Base-by-base conservation (phyloP, 164 flowering plant genomes). In the Litsea cubeba region DNA sequence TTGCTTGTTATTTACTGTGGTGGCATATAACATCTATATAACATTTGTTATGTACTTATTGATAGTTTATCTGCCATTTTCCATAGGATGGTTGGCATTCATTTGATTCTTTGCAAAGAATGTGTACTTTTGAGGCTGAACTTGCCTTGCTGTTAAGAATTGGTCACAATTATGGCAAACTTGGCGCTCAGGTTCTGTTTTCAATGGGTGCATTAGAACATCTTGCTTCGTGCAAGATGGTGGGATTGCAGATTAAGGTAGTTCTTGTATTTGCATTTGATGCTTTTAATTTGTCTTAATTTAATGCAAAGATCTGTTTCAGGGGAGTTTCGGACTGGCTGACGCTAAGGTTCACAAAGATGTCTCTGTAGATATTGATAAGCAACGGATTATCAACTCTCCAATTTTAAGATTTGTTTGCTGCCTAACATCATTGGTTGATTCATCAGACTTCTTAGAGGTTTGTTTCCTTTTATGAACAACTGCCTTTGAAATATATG, bases 121-220 rank as follows among this genome's bases (percentile, higher is more conserved):
- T 89, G 50, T 89, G 84, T 78, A 89, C 93, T 12, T 82, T 92
- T 57, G 96, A 92, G 84, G 98, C 97, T 62, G 88, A 88, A 75
- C 87, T 95, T 76, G 88, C 96, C 69, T 74, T 93, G 73, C 73
- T 93, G 18, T 75, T 92, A 78, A 89, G 96, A 79, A 89, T 95
- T 32, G 88, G 98, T 79, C 86, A 91, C 80, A 86, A 80, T 63
- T 95, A 95, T 84, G 95, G 94, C 65, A 93, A 89, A 75, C 77
- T 90, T 63, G 98, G 99, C 11, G 88, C 96, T 24, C 98, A 95
- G 81, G 87, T 93, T 83, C 80, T 95, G 30, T 89, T 88, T 76
- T 92, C 98, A 46, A 91, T 92, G 98, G 95, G 94, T 72, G 85
- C 87, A 63, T 76, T 95, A 75, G 98, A 92, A 81, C 95, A 91